A percentile compares a stretch with the other conserved stretches of the same genome.
phyloP scores from a whole-genome alignment of 805 yeast genomes.

The Nakazawaea ishiwadae region DNA sequence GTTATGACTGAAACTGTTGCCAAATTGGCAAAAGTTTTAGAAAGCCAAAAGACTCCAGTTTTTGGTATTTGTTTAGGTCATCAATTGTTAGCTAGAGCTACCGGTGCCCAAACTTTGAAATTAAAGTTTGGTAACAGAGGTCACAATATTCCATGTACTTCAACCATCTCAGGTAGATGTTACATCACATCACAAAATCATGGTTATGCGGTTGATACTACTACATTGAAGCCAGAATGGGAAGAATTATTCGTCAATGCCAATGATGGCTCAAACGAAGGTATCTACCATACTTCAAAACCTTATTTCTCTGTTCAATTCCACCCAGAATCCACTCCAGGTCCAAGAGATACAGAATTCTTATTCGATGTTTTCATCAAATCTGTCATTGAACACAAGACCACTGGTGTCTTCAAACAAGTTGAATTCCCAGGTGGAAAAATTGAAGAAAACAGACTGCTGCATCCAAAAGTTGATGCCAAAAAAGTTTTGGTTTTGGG shows the following conservation, averaged over 20 bases:
- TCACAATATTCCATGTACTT: slow-evolving; percentile 95
- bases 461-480: slow-evolving; percentile 74
- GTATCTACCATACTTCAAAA: slow-evolving; percentile 83
- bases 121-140: slow-evolving; percentile 99
- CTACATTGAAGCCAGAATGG: slow-evolving; percentile 77
- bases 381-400: slow-evolving; percentile 64
- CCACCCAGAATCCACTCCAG: slow-evolving; percentile 99
- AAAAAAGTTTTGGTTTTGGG: slow-evolving; percentile 94
- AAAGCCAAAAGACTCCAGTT: slow-evolving; percentile 73
- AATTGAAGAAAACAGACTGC: slow-evolving; percentile 65
- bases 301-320: slow-evolving; percentile 98
- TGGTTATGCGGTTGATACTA: slow-evolving; percentile 93
- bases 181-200: slow-evolving; percentile 98
- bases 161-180: slow-evolving; percentile 87
- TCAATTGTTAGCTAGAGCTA: slow-evolving; percentile 90
- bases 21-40: slow-evolving; percentile 53
- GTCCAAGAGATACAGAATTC: slow-evolving; percentile 98
- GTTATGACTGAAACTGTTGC: slow-evolving; percentile 67
- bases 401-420: slow-evolving; percentile 56
- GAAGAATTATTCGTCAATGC: slow-evolving; percentile 92
- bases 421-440: slow-evolving; percentile 91
- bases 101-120: slow-evolving; percentile 90
- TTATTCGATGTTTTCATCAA: slow-evolving; percentile 89
- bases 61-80: slow-evolving; percentile 99
- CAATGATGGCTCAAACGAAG: slow-evolving; percentile 97